Evolutionary conservation across 805 yeast species (phyloP), one percentile per base, ranked within the genome.

Genomic region (Yamadazyma ubonensis): DNA sequence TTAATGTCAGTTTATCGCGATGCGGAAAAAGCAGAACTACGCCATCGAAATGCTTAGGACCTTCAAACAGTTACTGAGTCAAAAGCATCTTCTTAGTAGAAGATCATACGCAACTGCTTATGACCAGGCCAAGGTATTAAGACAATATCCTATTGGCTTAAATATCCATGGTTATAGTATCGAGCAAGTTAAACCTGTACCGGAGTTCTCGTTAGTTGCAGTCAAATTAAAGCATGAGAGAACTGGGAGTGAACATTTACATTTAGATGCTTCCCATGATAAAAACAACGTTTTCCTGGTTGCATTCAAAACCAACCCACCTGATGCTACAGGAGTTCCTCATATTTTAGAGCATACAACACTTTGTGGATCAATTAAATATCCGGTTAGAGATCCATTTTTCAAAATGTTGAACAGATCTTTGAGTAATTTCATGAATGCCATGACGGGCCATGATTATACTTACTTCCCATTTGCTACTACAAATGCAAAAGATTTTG

Each of bases 361-460:
- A 1, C 67, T 93, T 23, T 93, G 99, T 65, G 99, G 99, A 2
- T 89, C 97, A 1, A 71, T 76, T 41, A 85, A 83, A 55, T 93
- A 79, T 59, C 97, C 97, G 2, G 96, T 93, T 1, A 72, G 97
- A 50, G 99, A 93, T 63, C 99, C 99, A 2, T 93, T 93, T 61
- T 93, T 93, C 76, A 91, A 91, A 59, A 93, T 93, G 99, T 71
- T 91, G 43, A 91, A 89, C 59, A 68, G 97, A 48, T 88, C 97
- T n/a, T 67, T 93, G 53, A 81, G 96, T 23, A 93, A 88, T 59
- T 93, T 89, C 63, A 93, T 93, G 99, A 93, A 93, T 59, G 99
- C 99, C 6, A 87, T 93, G 96, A 93, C 99, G 0, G 99, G 96
- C 16, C 90, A 86, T 52, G 98, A 93, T 62, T 90, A 89, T 57